These are phyloP conservation scores for Aspergillus felis DNA, from an alignment of 2,329 filamentous ascomycete genomes.

Conservation along the genomic window DNA sequence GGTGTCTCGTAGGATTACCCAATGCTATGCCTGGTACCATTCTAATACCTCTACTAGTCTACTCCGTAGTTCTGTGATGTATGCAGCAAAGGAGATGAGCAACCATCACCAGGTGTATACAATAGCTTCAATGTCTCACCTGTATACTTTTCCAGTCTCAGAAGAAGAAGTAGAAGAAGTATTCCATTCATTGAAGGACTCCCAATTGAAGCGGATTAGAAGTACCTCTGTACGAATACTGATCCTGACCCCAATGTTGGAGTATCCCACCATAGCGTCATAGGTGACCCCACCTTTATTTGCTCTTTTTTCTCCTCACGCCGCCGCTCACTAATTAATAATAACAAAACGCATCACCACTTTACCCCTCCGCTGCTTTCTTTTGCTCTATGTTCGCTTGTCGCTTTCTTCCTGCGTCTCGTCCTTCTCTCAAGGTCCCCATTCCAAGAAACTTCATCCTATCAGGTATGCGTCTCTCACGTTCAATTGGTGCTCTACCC, in stretches of 20 bases:
- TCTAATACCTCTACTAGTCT: too few relatives aligned
- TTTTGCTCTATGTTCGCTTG: constrained; percentile 20
- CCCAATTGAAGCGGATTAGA: not conserved
- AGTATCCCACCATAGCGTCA: constrained; percentile 13
- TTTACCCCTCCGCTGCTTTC: constrained; percentile 10
- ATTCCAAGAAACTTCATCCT: constrained; percentile 16
- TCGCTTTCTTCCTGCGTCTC: constrained; percentile 11
- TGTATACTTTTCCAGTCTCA: not conserved
- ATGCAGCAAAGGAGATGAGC: too few relatives aligned
- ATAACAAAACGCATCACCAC: constrained; percentile 3
- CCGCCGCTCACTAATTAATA: constrained; percentile 1
- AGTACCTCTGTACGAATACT: not conserved
- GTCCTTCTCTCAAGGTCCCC: constrained; percentile 23
- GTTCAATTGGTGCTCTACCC: not conserved
- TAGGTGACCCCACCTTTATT: constrained; percentile 13
- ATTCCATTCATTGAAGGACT: not conserved
- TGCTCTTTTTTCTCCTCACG: constrained; percentile 10
- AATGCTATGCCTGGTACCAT: too few relatives aligned
- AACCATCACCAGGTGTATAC: not conserved
- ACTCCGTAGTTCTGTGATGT: too few relatives aligned
- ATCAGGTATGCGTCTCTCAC: constrained; percentile 11
- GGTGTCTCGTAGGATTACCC: too few relatives aligned
- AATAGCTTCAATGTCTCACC: not conserved
- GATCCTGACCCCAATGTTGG: not conserved
- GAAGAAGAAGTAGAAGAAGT: not conserved